Base-by-base conservation (phyloP, 306 rosid species). In the Sphenostylis stenocarpa region DNA sequence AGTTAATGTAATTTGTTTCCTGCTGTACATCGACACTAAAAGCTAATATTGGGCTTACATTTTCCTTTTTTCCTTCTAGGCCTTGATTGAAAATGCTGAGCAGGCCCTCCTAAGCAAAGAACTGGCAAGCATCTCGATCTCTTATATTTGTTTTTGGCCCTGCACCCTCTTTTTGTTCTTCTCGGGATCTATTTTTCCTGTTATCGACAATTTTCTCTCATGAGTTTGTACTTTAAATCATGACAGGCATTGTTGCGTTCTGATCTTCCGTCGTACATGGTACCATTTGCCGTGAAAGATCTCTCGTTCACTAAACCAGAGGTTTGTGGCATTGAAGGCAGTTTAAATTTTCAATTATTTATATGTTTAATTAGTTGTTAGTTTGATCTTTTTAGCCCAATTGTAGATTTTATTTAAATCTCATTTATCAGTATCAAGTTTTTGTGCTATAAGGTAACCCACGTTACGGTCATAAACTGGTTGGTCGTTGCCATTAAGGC, bases 211-310 rank as follows among this genome's bases (percentile, higher is more conserved):
- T 36, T 60, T 53, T 75, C 23, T 58, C 60, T 83, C 6, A 74
- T 80, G 51, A n/a, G 33, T 28, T 45, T 4, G 10, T 41, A 79
- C 81, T 79, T 70, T 8, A 68, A 64, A 76, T 73, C 75, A 72
- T 81, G 84, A 34, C 95, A 94, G 98, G 98, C 92, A 28, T 71
- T 88, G 70, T 72, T 92, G 74, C 97, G 98, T 45, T 89, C 86
- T 73, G 98, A 95, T 87, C 96, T 95, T 85, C 98, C 98, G 39
- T 61, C 43, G 75, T 95, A 95, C 88, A 90, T 95, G 97, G 97
- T 95, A 75, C 98, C 97, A 34, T 90, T 90, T 45, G 39, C 87
- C 10, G 81, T 87, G 12, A 71, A 74, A 39, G 91, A 95, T 80
- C 88, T 95, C 79, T 19, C 73, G 29, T 95, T 95, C 82, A 84